A percentile compares a stretch with the other conserved stretches of the same genome.
phyloP scores from a whole-genome alignment of 2,329 filamentous ascomycete genomes.

The Calonectria pseudoreteaudii region DNA sequence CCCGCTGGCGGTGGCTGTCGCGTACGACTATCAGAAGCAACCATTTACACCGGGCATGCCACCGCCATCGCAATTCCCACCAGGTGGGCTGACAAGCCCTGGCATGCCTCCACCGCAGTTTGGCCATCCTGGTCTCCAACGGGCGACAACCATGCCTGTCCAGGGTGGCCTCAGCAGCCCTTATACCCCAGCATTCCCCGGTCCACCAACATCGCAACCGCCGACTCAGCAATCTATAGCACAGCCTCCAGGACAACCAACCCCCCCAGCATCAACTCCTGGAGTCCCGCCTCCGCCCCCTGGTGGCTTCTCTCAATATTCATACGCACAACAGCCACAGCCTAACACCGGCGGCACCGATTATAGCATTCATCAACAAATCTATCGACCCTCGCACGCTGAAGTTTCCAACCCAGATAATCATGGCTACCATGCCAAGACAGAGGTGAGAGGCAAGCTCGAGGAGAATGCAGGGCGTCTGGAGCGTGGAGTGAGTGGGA shows the following conservation, averaged over 20 bases:
- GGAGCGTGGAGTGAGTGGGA: slow-evolving; percentile 77
- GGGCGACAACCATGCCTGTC: slow-evolving; percentile 63
- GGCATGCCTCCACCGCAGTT: slow-evolving; percentile 57
- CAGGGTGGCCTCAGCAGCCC: slow-evolving; percentile 56
- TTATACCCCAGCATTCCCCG: slow-evolving; percentile 59
- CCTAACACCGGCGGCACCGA: slow-evolving; percentile 48
- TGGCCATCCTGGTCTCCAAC: slow-evolving; percentile 60
- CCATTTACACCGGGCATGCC: slow-evolving; percentile 66
- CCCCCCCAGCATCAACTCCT: slow-evolving; percentile 50
- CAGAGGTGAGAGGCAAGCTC: slow-evolving; percentile 63
- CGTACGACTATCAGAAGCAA: slow-evolving; percentile 65
- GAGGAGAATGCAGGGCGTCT: slow-evolving; percentile 75
- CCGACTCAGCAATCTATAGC: slow-evolving; percentile 41
- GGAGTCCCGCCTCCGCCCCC: slow-evolving; percentile 57
- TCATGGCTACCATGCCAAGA: slow-evolving; percentile 55
- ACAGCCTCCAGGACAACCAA: slow-evolving; percentile 44
- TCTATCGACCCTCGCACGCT: slow-evolving; percentile 75
- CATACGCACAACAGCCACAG: slow-evolving; percentile 49
- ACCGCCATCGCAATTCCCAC: slow-evolving; percentile 58
- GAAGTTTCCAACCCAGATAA: slow-evolving; percentile 59
- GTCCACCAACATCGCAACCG: slow-evolving; percentile 54
- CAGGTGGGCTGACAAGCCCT: slow-evolving; percentile 57
- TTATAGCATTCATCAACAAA: slow-evolving; percentile 75
- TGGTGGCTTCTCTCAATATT: slow-evolving; percentile 69
- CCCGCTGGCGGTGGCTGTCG: slow-evolving; percentile 68